phyloP scores from a whole-genome alignment of 371 early-diverging fungal genomes.

The Syncephalastrum racemosum region DNA sequence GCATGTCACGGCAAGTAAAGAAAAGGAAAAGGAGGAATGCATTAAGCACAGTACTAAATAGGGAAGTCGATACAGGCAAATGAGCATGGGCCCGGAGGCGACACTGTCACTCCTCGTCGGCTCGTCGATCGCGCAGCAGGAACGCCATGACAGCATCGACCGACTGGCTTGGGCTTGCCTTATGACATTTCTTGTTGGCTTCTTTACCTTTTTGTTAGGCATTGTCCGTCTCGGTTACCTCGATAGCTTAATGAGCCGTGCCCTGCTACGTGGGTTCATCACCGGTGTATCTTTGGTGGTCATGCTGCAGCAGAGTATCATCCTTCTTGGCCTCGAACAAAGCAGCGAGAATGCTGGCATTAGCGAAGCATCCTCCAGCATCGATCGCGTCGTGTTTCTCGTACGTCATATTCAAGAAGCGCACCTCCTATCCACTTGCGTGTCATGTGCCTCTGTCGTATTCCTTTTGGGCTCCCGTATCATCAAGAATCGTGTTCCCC shows the following conservation, averaged over 20 bases:
- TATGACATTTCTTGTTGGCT: constrained; percentile 84
- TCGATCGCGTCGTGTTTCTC: constrained; percentile 69
- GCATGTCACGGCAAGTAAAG: constrained; percentile 73
- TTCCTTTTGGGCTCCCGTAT: constrained; percentile 63
- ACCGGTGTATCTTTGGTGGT: constrained; percentile 90
- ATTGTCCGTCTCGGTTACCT: constrained; percentile 93
- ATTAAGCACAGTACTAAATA: neutral
- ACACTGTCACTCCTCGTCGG: constrained; percentile 88
- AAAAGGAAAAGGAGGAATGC: neutral
- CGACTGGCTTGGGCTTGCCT: constrained; percentile 68
- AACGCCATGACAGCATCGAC: constrained; percentile 44
- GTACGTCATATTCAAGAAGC: constrained; percentile 47
- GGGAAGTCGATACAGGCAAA: constrained; percentile 54
- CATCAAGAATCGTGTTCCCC: constrained; percentile 64
- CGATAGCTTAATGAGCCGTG: constrained; percentile 91
- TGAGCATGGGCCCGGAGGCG: constrained; percentile 91
- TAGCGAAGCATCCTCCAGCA: constrained; percentile 70
- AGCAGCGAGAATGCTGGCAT: constrained; percentile 47
- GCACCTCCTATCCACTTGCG: constrained; percentile 66
- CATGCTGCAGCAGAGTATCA: constrained; percentile 80
- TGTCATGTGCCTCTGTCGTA: constrained; percentile 67
- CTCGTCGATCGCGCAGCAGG: constrained; percentile 63
- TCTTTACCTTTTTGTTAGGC: constrained; percentile 88
- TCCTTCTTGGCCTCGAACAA: constrained; percentile 69
- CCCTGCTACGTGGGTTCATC: constrained; percentile 90